Evolutionary conservation across 2,329 filamentous ascomycete species (phyloP), one percentile per base, ranked within the genome.

Genomic region (Sporothrix humicola): DNA sequence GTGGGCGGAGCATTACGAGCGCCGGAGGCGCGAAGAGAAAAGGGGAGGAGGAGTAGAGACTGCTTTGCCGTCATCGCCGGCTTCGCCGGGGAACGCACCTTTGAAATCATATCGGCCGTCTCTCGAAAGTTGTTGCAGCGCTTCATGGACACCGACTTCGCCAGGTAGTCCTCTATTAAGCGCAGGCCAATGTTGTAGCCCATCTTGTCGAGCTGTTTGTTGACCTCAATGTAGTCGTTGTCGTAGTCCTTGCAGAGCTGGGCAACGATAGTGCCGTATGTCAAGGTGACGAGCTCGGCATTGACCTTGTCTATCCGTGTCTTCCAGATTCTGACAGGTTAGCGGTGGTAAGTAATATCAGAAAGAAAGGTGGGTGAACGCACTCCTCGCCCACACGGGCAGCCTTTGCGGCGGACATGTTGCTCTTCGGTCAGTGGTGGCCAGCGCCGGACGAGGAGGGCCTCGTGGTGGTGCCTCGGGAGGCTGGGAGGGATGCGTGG

Each of bases 181-280:
- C 96, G 93, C 80, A 98, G 87, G 42, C 96, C 96, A 77, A 99
- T 99, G 80, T 98, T 98, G 85, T 98, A 98, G 72, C 96, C 96
- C 96, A 99, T 99, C 84, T 95, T 97, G 81, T 99, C 96, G 61
- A 99, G 88, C 82, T 99, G 96, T 82, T 95, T 94, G 85, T 99
- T 99, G 81, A 99, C 95, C 82, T 98, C 94, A 70, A 89, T 86
- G 81, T 99, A 99, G 84, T 98, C 94, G 79, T 90, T 91, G 78
- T 98, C 94, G 81, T 95, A 97, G 85, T 99, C 96, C 82, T 95
- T 95, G 85, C 95, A 98, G 77, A 99, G 87, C 82, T 98, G 95
- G 73, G 94, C 93, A 73, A 99, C 96, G 76, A 99, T 97, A 31
- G 96, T 98, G 80, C 96, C 96, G 82, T 99, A 99, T 46, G 96